phyloP scores from a whole-genome alignment of 2,329 filamentous ascomycete species.

The Botrytis sinoallii region DNA sequence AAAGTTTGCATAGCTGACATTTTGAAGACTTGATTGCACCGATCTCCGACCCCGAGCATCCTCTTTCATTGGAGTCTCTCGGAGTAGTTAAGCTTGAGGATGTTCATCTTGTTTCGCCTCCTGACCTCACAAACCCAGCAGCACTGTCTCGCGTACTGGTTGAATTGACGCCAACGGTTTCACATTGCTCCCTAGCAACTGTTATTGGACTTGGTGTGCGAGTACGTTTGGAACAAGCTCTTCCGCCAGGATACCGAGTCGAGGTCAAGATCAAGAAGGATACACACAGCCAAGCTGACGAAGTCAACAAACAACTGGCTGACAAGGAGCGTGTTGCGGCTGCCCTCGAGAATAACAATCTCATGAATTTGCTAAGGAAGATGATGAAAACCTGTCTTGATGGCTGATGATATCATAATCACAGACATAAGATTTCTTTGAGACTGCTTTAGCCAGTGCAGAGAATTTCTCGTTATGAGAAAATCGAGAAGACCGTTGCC shows the following conservation, averaged over 20 bases:
- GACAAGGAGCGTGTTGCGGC: constrained; percentile 97
- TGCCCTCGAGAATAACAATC: constrained; percentile 86
- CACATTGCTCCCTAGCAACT: constrained; percentile 93
- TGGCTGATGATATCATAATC: background rate
- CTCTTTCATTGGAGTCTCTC: constrained; percentile 85
- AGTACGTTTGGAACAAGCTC: constrained; percentile 82
- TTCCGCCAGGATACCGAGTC: constrained; percentile 87
- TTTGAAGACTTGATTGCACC: constrained; percentile 80
- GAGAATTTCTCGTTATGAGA: background rate
- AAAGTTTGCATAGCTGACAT: constrained; percentile 36
- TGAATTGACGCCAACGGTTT: constrained; percentile 92
- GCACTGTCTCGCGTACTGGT: constrained; percentile 73
- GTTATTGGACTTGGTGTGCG: constrained; percentile 93
- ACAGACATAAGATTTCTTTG: background rate
- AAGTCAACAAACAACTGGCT: constrained; percentile 93
- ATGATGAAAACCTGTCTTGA: constrained; percentile 78
- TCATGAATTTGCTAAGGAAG: constrained; percentile 84
- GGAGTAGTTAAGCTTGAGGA: constrained; percentile 96
- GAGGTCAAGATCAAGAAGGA: constrained; percentile 94
- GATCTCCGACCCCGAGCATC: constrained; percentile 95
- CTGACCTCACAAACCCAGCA: constrained; percentile 50
- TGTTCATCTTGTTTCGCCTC: constrained; percentile 73
- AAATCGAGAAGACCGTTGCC: background rate
- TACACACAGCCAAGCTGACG: constrained; percentile 90
- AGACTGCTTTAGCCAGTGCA: background rate